Evolutionary conservation across 495 filamentous ascomycete genomes (phyloP).

Genomic region (Hypoxylon rickii): DNA sequence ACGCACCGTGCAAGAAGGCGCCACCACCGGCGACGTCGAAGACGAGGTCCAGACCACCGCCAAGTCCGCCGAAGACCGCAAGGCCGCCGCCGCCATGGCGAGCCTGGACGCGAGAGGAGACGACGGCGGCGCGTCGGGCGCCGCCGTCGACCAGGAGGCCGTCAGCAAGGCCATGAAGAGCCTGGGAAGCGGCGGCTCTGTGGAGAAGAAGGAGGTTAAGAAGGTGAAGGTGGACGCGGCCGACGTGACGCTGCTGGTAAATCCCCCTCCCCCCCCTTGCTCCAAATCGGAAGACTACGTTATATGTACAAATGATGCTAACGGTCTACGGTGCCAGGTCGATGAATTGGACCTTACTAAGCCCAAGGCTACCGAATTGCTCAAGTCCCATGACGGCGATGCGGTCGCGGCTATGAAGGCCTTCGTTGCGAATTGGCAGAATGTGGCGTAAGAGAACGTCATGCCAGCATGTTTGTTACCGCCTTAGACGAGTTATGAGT

Average conservation of each 20-base stretch:
- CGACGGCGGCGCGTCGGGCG: conserved; percentile 50
- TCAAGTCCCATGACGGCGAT: conserved; percentile 80
- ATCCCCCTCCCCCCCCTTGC: conserved; percentile 1
- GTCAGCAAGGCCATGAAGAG: conserved; percentile 81
- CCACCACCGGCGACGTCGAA: conserved; percentile 63
- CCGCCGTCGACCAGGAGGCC: conserved; percentile 79
- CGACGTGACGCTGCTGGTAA: conserved; percentile 49
- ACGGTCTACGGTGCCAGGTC: conserved; percentile 53
- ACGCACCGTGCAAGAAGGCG: conserved; percentile 58
- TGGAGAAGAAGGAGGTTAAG: conserved; percentile 50
- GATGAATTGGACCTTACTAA: conserved; percentile 81
- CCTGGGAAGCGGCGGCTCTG: conserved; percentile 53
- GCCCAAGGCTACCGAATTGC: conserved; percentile 79
- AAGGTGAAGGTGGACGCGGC: conserved; percentile 56
- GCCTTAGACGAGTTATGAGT: too few relatives aligned
- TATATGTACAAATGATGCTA: too few relatives aligned
- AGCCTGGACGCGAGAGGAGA: conserved; percentile 68
- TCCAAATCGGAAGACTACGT: neutral
- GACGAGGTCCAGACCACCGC: conserved; percentile 66
- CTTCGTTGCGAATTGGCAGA: conserved; percentile 35
- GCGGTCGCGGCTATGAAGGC: conserved; percentile 71
- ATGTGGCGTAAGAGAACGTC: neutral
- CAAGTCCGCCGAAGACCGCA: conserved; percentile 81
- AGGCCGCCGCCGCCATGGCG: conserved; percentile 83
- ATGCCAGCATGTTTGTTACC: too few relatives aligned